Percentiles rank a stretch among this genome's conserved stretches.
These are phyloP conservation scores for Haematococcus lacustris DNA, from an alignment of 139 green algal genomes.

Conservation along the genomic window DNA sequence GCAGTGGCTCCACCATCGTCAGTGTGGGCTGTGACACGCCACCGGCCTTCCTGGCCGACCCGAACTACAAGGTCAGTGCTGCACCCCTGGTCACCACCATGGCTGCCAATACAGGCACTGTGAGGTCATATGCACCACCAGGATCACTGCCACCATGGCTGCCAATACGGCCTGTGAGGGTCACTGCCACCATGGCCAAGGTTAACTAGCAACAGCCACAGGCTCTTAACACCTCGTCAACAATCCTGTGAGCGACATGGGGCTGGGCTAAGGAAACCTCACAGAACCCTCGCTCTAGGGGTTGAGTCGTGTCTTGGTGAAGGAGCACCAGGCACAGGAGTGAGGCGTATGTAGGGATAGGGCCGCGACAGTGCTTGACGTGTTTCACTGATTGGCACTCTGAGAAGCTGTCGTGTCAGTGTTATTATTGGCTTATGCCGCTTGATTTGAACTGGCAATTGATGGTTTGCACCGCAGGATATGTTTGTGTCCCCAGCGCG, in stretches of 20 bases:
- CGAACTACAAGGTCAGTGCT: slow-evolving; percentile 24
- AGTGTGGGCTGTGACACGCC: slow-evolving; percentile 57
- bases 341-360: not conserved
- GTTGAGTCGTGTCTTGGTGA: not conserved
- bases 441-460: not conserved
- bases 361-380: not conserved
- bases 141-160: not conserved
- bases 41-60: slow-evolving; percentile 52
- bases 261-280: too few species aligned
- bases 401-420: not conserved
- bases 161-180: not conserved
- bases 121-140: not conserved
- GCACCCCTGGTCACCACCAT: not conserved
- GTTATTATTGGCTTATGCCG: not conserved
- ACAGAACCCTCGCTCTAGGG: too few species aligned
- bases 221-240: not conserved
- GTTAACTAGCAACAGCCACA: not conserved
- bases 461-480: slow-evolving; percentile 13
- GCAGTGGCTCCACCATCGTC: slow-evolving; percentile 88
- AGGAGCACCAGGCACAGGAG: not conserved
- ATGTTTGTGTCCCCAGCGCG: slow-evolving; percentile 76
- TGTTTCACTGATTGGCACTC: not conserved
- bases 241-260: not conserved
- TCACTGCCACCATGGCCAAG: not conserved
- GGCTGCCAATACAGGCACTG: not conserved